A percentile compares a stretch with the other conserved stretches of the same genome.
Conservation (phyloP, 2,329 filamentous ascomycete species). For the Gremmenia infestans region DNA sequence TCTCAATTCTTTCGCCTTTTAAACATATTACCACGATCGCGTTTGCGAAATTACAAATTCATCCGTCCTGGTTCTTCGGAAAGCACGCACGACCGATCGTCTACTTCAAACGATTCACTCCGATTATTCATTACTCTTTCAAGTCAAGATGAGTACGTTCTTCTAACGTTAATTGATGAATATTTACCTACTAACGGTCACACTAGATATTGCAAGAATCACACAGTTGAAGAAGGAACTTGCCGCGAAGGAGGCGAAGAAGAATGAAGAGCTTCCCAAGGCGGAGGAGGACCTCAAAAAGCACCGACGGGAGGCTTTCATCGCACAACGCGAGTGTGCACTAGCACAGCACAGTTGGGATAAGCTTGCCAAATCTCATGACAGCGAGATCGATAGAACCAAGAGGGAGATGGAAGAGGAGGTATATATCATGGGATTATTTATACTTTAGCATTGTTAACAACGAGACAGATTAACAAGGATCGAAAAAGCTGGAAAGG, state of each 20-base stretch:
- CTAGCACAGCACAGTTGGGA: too few species aligned
- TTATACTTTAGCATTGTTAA: not conserved
- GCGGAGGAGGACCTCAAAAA: not conserved
- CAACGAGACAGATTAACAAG: not conserved
- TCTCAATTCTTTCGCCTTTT: too few species aligned
- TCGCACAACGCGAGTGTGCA: not conserved
- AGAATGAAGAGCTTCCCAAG: not conserved
- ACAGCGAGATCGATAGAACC: not conserved
- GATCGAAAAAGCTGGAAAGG: not conserved
- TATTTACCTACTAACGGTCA: not conserved
- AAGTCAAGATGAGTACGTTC: not conserved
- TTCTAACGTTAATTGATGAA: not conserved
- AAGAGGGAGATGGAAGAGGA: not conserved
- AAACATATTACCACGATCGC: too few species aligned
- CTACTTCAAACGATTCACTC: not conserved
- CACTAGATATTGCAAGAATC: not conserved
- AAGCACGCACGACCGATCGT: not conserved
- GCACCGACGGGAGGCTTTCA: not conserved
- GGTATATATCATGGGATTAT: not conserved
- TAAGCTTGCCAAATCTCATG: not conserved
- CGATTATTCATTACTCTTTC: not conserved
- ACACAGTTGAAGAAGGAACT: not conserved
- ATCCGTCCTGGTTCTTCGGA: too few species aligned
- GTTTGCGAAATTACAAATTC: too few species aligned
- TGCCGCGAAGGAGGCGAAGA: not conserved